A percentile compares a stretch with the other conserved stretches of the same genome.
Conservation (phyloP, 1,284 basidiomycete genomes). For the Rhodotorula sp. region DNA sequence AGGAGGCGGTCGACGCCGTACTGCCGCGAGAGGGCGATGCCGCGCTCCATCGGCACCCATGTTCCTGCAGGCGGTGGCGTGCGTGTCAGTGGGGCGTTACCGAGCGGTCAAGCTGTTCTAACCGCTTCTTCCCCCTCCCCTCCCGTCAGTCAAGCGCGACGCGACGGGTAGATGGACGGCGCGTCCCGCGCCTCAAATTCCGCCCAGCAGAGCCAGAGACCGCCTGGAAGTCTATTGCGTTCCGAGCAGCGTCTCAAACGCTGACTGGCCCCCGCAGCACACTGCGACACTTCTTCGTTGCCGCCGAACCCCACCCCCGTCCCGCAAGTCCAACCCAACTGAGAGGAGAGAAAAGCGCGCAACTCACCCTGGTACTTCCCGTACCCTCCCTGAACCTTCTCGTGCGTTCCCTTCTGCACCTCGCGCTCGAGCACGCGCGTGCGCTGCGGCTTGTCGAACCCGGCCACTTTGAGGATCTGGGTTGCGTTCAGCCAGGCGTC, state of each 20-base stretch:
- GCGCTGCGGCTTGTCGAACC: conserved; percentile 97
- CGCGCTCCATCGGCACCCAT: conserved; percentile 95
- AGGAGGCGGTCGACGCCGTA: conserved; percentile 87
- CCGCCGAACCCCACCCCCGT: too few relatives aligned
- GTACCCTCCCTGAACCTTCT: conserved; percentile 99
- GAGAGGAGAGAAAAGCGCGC: background rate
- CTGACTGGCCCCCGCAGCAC: too few relatives aligned
- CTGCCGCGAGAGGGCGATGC: conserved; percentile 80
- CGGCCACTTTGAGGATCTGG: conserved; percentile 98
- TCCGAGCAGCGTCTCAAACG: too few relatives aligned
- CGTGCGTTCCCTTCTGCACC: conserved; percentile 97
- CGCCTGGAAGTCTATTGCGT: too few relatives aligned
- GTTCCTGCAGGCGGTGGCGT: conserved; percentile 65
- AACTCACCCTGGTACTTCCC: conserved; percentile 95
- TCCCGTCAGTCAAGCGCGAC: background rate
- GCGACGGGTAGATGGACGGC: background rate
- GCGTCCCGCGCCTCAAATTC: background rate
- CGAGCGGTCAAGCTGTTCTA: background rate
- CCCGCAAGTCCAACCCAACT: background rate
- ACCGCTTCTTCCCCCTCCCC: background rate
- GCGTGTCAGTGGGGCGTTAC: background rate
- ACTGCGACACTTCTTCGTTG: too few relatives aligned
- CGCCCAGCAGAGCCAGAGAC: too few relatives aligned
- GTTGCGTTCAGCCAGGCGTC: conserved; percentile 99
- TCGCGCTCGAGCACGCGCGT: conserved; percentile 96